A percentile compares a stretch with the other conserved stretches of the same genome.
These are phyloP conservation scores for Puccinia triticina DNA, from an alignment of 1,284 basidiomycete genomes.

Conservation along the genomic window DNA sequence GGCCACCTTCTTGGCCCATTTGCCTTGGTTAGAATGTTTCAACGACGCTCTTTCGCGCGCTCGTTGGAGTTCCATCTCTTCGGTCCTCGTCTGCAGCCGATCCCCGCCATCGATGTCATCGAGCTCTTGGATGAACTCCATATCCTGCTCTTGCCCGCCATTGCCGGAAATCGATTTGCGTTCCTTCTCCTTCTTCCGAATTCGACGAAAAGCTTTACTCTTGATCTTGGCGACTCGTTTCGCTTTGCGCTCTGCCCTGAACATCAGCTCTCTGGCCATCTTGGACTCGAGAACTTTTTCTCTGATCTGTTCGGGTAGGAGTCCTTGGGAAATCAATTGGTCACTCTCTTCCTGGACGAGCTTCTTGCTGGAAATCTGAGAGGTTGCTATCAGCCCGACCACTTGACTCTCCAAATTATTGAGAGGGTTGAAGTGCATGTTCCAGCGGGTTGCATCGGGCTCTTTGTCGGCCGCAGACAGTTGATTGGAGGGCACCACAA, in stretches of 20 bases:
- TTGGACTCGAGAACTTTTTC: slow-evolving; percentile 71
- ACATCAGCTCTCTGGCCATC: slow-evolving; percentile 84
- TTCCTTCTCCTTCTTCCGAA: slow-evolving; percentile 70
- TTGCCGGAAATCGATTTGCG: slow-evolving; percentile 27
- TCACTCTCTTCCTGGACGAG: slow-evolving; percentile 68
- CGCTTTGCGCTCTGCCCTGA: slow-evolving; percentile 87
- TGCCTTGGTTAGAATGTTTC: slow-evolving; percentile 60
- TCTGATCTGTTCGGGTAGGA: slow-evolving; percentile 25
- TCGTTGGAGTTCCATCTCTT: slow-evolving; percentile 52
- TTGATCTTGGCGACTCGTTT: slow-evolving; percentile 93
- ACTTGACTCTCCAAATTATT: slow-evolving; percentile 79
- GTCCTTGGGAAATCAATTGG: slow-evolving; percentile 66
- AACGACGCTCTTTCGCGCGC: slow-evolving; percentile 59
- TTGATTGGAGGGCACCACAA: slow-evolving; percentile 32
- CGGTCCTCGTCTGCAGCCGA: slow-evolving; percentile 31
- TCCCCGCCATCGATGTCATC: slow-evolving; percentile 48
- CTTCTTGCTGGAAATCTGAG: slow-evolving; percentile 67
- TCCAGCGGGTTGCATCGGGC: slow-evolving; percentile 29
- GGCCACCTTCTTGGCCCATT: slow-evolving; percentile 59
- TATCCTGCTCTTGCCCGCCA: slow-evolving; percentile 50
- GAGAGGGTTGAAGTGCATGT: slow-evolving; percentile 65
- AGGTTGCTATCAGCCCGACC: slow-evolving; percentile 73
- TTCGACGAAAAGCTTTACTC: slow-evolving; percentile 85
- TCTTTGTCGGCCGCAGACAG: slow-evolving; percentile 8
- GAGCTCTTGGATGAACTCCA: slow-evolving; percentile 38